phyloP scores from a whole-genome alignment of 2,329 filamentous ascomycete species.

The Coleophoma eucalyptorum region DNA sequence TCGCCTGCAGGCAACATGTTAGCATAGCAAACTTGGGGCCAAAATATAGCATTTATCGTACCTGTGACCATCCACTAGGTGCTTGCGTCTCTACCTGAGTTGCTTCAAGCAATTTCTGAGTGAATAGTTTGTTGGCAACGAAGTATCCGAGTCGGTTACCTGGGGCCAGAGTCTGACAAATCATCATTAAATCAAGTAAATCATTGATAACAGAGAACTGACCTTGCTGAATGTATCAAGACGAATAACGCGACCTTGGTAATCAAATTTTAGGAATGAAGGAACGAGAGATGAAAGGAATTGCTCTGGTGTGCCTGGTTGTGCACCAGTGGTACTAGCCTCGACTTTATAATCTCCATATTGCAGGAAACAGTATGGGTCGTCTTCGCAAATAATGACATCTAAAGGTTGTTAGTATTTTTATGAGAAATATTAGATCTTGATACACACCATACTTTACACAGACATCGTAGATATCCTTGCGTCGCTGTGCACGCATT shows the following conservation, averaged over 20 bases:
- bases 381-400: slow-evolving; percentile 4
- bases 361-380: slow-evolving; percentile 3
- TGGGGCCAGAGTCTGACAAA: background rate
- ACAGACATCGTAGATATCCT: background rate
- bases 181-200: background rate
- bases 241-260: slow-evolving; percentile 4
- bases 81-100: slow-evolving; percentile 1
- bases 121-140: slow-evolving; percentile 25
- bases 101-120: slow-evolving; percentile 24
- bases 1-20: background rate
- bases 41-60: background rate
- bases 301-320: background rate
- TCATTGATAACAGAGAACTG: background rate
- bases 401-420: background rate
- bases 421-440: background rate
- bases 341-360: slow-evolving; percentile 1
- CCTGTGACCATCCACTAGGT: background rate
- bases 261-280: slow-evolving; percentile 4
- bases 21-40: no score
- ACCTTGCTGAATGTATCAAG: slow-evolving; percentile 4
- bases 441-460: background rate
- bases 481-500: background rate
- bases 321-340: slow-evolving; percentile 1
- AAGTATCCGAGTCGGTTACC: slow-evolving; percentile 4
- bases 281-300: slow-evolving; percentile 1